A percentile compares a stretch with the other conserved stretches of the same genome.
Conservation (phyloP, 208 protist genomes). For the Acanthamoeba lugdunensis region DNA sequence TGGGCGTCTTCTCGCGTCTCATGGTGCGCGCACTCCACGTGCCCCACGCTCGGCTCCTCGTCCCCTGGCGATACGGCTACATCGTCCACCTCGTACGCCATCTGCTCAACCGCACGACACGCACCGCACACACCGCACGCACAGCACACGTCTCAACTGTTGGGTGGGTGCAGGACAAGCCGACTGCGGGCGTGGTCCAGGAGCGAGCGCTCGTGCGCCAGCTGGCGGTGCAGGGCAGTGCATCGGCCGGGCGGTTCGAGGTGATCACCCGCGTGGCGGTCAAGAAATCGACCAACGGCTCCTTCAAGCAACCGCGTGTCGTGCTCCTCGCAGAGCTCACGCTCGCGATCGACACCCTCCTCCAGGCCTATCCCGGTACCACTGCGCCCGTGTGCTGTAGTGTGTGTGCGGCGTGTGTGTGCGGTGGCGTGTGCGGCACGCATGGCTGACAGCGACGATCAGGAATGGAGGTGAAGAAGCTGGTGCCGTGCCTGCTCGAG, state of each 20-base stretch:
- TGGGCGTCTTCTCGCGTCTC: constrained; percentile 48
- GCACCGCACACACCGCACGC: too few species aligned
- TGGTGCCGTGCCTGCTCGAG: constrained; percentile 49
- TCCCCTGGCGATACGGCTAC: constrained; percentile 46
- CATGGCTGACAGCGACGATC: neutral
- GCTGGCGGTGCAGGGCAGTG: neutral
- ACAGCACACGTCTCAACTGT: too few species aligned
- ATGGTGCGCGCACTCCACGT: constrained; percentile 47
- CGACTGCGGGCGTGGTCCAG: neutral
- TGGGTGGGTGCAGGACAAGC: neutral
- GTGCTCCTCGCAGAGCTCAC: constrained; percentile 35
- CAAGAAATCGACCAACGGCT: neutral
- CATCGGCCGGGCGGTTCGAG: neutral
- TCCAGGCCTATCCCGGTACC: constrained; percentile 44
- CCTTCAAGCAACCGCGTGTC: neutral
- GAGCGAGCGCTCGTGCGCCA: constrained; percentile 1
- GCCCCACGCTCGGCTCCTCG: neutral
- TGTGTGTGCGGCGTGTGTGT: neutral
- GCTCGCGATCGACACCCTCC: constrained; percentile 3
- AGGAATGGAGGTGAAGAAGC: constrained; percentile 23
- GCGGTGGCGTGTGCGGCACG: neutral
- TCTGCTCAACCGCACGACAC: neutral
- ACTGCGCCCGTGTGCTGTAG: neutral
- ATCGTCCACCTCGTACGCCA: neutral
- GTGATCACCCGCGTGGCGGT: neutral